Evolutionary conservation across 2,329 filamentous ascomycete species (phyloP).

Genomic region (Xylaria sp.): DNA sequence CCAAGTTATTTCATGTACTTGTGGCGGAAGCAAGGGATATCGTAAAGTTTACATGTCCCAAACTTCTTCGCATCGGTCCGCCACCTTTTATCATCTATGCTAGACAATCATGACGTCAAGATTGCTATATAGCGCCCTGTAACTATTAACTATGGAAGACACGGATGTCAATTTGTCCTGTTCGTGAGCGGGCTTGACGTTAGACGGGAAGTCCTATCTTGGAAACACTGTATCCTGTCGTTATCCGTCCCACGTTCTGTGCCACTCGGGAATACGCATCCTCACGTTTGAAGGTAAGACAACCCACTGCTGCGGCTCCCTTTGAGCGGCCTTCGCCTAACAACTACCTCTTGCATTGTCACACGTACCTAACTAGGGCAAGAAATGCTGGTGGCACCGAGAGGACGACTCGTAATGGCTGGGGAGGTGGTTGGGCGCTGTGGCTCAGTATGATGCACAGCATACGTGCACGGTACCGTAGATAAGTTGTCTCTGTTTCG

Average conservation of each 20-base stretch:
- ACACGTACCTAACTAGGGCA: conserved; percentile 13
- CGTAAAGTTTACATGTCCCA: not conserved
- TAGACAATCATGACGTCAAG: conserved; percentile 1
- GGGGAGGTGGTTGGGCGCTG: not conserved
- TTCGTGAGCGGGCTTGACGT: not conserved
- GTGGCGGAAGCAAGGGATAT: not conserved
- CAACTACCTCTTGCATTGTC: conserved; percentile 33
- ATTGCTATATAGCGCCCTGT: not conserved
- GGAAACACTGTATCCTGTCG: conserved; percentile 2
- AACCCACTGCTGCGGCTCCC: not conserved
- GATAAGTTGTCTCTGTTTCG: not conserved
- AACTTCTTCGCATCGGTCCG: not conserved
- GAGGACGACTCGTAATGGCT: not conserved
- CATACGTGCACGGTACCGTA: not conserved
- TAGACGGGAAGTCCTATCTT: conserved; percentile 5
- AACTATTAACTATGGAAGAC: not conserved
- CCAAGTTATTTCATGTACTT: not conserved
- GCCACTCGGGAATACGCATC: not conserved
- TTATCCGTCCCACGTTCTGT: not conserved
- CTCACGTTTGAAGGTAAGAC: conserved; percentile 30
- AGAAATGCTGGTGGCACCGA: conserved; percentile 26
- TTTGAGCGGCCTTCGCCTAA: conserved; percentile 18
- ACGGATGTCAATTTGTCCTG: not conserved
- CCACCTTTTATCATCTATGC: not conserved
- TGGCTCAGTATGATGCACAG: conserved; percentile 2